Conservation (phyloP, 345 rosid species). For the Aquilaria malaccensis region DNA sequence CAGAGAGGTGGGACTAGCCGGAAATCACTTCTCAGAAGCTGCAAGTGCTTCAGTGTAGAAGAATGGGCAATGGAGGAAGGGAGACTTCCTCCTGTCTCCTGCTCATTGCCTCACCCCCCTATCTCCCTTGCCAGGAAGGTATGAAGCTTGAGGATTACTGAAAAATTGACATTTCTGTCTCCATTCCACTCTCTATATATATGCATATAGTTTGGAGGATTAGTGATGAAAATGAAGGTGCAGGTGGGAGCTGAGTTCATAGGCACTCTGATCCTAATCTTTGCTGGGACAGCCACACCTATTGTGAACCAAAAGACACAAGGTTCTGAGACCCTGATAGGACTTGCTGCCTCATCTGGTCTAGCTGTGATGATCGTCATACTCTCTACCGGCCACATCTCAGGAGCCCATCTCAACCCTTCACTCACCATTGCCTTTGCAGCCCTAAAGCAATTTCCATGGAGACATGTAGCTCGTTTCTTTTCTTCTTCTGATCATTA, state of each 20-base stretch:
- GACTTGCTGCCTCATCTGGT: constrained; percentile 68
- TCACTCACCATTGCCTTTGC: constrained; percentile 71
- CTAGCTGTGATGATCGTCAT: constrained; percentile 76
- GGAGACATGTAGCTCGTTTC: constrained; percentile 45
- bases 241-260: constrained; percentile 94
- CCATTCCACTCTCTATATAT: neutral
- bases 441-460: constrained; percentile 70
- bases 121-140: constrained; percentile 75
- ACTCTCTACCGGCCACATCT: constrained; percentile 75
- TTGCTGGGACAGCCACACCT: constrained; percentile 71
- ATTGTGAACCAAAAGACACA: constrained; percentile 78
- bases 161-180: neutral
- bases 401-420: constrained; percentile 91
- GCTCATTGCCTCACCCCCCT: constrained; percentile 61
- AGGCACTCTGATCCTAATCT: constrained; percentile 72
- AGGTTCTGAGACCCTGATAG: constrained; percentile 67
- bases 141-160: neutral
- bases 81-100: constrained; percentile 50
- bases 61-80: constrained; percentile 79
- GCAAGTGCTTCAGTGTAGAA: constrained; percentile 58
- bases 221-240: neutral
- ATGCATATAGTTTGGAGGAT: neutral
- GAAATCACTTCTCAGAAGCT: constrained; percentile 51
- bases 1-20: constrained; percentile 24
- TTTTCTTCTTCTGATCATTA: neutral